A percentile compares a stretch with the other conserved stretches of the same genome.
These are phyloP conservation scores for Sclerotinia glacialis DNA, from an alignment of 2,329 filamentous ascomycete species.

Conservation along the genomic window DNA sequence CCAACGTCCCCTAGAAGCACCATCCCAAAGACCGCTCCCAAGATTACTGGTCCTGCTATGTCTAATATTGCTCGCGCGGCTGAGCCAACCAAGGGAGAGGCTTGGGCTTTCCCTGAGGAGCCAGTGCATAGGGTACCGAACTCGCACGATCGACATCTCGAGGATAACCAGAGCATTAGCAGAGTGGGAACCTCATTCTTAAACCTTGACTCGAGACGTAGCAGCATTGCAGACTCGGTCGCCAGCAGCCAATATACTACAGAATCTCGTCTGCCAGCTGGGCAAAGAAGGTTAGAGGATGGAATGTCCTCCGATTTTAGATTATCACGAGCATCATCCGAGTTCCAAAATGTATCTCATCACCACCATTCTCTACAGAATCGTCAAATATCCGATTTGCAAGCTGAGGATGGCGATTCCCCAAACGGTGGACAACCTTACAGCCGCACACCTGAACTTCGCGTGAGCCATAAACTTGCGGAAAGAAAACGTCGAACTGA, in stretches of 20 bases:
- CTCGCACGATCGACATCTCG: constrained; percentile 48
- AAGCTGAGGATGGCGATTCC: constrained; percentile 56
- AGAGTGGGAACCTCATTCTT: constrained; percentile 41
- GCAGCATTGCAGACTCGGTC: constrained; percentile 73
- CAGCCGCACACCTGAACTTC: constrained; percentile 76
- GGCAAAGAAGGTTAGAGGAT: constrained; percentile 71
- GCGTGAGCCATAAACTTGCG: constrained; percentile 80
- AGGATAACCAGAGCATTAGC: constrained; percentile 40
- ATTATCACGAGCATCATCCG: constrained; percentile 50
- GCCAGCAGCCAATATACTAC: constrained; percentile 77
- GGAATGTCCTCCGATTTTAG: constrained; percentile 45
- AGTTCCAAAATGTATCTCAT: constrained; percentile 46
- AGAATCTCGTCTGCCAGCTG: constrained; percentile 68
- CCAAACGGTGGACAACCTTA: constrained; percentile 66
- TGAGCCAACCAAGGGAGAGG: constrained; percentile 77
- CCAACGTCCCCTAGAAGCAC: constrained; percentile 35
- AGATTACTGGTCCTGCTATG: constrained; percentile 69
- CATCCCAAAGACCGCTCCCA: constrained; percentile 62
- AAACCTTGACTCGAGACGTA: constrained; percentile 60
- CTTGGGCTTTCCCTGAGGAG: constrained; percentile 79
- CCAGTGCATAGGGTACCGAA: constrained; percentile 54
- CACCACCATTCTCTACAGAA: constrained; percentile 78
- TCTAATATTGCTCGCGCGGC: constrained; percentile 67
- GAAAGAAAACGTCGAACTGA: constrained; percentile 81
- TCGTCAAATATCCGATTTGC: constrained; percentile 65